phyloP scores from a whole-genome alignment of 179 eudicot species.

The Gypsophila paniculata region DNA sequence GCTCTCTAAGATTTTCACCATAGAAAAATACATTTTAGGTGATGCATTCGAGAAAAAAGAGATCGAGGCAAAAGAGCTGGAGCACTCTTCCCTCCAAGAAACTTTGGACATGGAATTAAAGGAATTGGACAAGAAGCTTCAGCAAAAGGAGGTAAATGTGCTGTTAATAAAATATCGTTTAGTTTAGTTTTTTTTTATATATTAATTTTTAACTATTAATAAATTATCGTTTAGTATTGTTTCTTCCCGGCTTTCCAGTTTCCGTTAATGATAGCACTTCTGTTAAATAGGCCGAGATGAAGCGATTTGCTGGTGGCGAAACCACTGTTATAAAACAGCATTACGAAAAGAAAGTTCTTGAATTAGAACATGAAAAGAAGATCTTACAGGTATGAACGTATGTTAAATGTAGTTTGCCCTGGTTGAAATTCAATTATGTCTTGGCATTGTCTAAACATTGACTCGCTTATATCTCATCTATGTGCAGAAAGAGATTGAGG shows the following conservation, averaged over 20 bases:
- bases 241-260: not conserved
- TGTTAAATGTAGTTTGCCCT: not conserved
- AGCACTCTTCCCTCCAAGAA: conserved; percentile 89
- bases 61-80: conserved; percentile 73
- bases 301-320: conserved; percentile 56
- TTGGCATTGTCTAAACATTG: not conserved
- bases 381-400: conserved; percentile 58
- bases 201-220: not conserved
- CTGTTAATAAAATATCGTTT: not conserved
- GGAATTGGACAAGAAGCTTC: conserved; percentile 79
- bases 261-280: not conserved
- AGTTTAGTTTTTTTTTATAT: not conserved
- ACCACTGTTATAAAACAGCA: conserved; percentile 81
- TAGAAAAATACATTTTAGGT: conserved; percentile 32
- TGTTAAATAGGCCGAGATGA: conserved; percentile 84
- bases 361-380: conserved; percentile 83
- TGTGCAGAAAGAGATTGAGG: conserved; percentile 85
- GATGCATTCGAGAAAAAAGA: conserved; percentile 35
- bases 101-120: conserved; percentile 73
- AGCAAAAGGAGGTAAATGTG: conserved; percentile 76
- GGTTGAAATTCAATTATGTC: not conserved
- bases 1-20: not conserved
- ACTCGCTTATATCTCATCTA: conserved; percentile 14
- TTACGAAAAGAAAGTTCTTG: conserved; percentile 84
- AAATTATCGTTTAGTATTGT: not conserved